Evolutionary conservation across 2,329 filamentous ascomycete genomes (phyloP), one percentile per base, ranked within the genome.

Genomic region (Incumbomyces lentus): DNA sequence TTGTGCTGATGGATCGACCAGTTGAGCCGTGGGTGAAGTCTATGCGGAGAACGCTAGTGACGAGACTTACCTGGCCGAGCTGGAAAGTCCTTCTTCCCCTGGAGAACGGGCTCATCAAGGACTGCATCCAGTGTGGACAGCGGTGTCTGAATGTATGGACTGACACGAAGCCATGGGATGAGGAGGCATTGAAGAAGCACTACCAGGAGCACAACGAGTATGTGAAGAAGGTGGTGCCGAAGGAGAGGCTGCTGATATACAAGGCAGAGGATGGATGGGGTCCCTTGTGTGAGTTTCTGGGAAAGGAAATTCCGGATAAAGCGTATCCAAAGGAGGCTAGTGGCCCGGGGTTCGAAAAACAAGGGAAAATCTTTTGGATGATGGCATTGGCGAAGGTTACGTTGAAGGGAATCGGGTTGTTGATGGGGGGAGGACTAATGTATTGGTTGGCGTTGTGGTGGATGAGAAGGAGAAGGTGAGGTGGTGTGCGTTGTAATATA

Each of bases 211-310:
- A 47, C 26, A 44, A 44, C 30, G 39, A 30, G 38, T 17, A 17
- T n/a, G 45, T 47, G n/a, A 43, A 18, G 33, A 35, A 35, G 11
- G 7, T 56, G 36, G 11, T 41, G 13, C 1, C 18, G 30, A 0
- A 54, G 53, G 26, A 53, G 60, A 31, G 52, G 52, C 2, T 64
- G 50, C 50, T 64, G 12, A 60, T 64, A 48, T 62, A 59, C 37
- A 54, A 61, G 44, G 57, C 62, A 0, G 54, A 60, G 37, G 65
- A 73, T 40, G 69, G 68, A 0, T 74, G 70, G 70, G 63, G 54
- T 30, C 66, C 69, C 3, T 55, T 75, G 29, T 74, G 70, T 49
- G 52, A 60, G 48, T 69, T 71, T 35, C 48, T 71, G 30, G 65
- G 59, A 0, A 65, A 63, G 32, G 59, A 64, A 10, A 56, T 64